A percentile compares a stretch with the other conserved stretches of the same genome.
phyloP scores from a whole-genome alignment of 371 early-diverging fungal species.

The Mortierella sp. region DNA sequence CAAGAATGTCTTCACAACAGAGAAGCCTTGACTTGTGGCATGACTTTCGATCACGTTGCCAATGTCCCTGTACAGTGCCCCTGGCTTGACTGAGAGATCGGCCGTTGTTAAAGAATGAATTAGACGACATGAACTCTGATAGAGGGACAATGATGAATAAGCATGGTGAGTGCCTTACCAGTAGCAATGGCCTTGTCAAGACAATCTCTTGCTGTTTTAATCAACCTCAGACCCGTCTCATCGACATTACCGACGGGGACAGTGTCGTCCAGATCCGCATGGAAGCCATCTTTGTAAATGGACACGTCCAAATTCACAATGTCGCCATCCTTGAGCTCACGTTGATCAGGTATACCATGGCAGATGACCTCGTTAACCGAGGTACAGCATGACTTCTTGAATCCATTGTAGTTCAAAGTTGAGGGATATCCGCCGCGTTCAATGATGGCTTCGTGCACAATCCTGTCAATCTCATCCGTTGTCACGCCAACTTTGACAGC shows the following conservation, averaged over 20 bases:
- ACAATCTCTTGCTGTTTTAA: constrained; percentile 82
- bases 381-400: constrained; percentile 94
- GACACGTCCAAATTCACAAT: constrained; percentile 93
- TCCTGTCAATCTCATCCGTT: constrained; percentile 89
- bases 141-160: no score
- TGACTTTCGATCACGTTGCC: constrained; percentile 90
- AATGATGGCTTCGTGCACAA: constrained; percentile 89
- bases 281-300: constrained; percentile 90
- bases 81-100: constrained; percentile 87
- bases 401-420: constrained; percentile 92
- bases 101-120: no score
- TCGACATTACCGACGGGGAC: constrained; percentile 90
- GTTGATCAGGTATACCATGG: constrained; percentile 93
- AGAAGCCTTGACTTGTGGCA: constrained; percentile 84
- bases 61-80: constrained; percentile 89
- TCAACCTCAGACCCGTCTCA: constrained; percentile 73
- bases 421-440: constrained; percentile 92
- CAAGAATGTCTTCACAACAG: constrained; percentile 92
- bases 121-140: no score
- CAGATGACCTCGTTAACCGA: constrained; percentile 84
- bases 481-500: constrained; percentile 88
- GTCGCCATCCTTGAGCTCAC: constrained; percentile 90
- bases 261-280: constrained; percentile 92
- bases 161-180: constrained; percentile 66
- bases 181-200: constrained; percentile 88